These are phyloP conservation scores for Gelatoporia subvermispora DNA, from an alignment of 768 basidiomycete genomes.

Conservation along the genomic window DNA sequence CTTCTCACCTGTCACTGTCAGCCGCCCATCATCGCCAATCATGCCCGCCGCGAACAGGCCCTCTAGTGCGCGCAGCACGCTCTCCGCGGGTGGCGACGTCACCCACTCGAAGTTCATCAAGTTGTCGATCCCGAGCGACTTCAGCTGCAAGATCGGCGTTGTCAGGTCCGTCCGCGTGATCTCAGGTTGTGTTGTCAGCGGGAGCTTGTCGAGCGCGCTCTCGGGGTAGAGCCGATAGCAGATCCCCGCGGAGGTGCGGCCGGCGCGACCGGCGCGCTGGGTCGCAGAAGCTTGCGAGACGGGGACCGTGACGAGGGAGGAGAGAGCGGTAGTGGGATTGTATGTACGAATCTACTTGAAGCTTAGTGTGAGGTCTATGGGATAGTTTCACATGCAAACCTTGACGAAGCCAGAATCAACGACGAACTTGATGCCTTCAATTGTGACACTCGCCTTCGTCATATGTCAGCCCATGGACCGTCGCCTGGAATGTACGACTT, in stretches of 20 bases:
- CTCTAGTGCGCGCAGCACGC: constrained; percentile 81
- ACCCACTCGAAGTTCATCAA: constrained; percentile 97
- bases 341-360: constrained; percentile 73
- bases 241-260: constrained; percentile 86
- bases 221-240: constrained; percentile 89
- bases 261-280: constrained; percentile 92
- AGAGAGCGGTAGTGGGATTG: constrained; percentile 81
- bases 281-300: constrained; percentile 85
- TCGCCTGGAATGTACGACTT: not conserved
- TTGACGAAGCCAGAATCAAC: constrained; percentile 95
- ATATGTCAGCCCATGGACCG: too few relatives aligned
- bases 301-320: constrained; percentile 79
- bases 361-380: not conserved
- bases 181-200: constrained; percentile 78
- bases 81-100: constrained; percentile 80
- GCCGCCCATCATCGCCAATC: constrained; percentile 73
- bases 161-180: constrained; percentile 88
- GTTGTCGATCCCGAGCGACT: constrained; percentile 92
- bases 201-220: constrained; percentile 53
- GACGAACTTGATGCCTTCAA: constrained; percentile 92
- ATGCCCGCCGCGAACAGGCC: constrained; percentile 77
- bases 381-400: constrained; percentile 37
- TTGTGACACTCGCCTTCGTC: constrained; percentile 88
- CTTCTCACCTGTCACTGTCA: constrained; percentile 74
- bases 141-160: constrained; percentile 88